A percentile compares a stretch with the other conserved stretches of the same genome.
Evolutionary conservation across 306 rosid genomes (phyloP).

Genomic region (Pachyrhizus erosus): DNA sequence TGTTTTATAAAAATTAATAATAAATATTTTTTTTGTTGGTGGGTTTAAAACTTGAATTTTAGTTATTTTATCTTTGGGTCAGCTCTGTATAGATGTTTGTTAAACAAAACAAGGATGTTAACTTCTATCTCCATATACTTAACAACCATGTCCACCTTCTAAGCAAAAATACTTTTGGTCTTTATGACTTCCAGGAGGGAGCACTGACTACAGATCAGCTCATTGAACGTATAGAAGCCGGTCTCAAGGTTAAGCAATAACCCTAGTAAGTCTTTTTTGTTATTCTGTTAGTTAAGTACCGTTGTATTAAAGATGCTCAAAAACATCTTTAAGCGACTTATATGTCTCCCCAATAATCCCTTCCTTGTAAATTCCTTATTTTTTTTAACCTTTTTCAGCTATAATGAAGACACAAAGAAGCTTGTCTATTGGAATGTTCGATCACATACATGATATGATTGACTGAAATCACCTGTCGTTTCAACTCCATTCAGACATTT

Average conservation of each 20-base stretch:
- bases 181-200: slow-evolving; percentile 74
- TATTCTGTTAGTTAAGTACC: neutral
- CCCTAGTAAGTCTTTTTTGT: slow-evolving; percentile 44
- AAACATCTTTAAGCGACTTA: slow-evolving; percentile 13
- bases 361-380: neutral
- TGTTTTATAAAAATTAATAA: too few relatives aligned
- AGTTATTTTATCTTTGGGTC: too few relatives aligned
- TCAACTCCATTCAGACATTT: slow-evolving; percentile 31
- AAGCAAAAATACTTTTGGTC: neutral
- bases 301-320: neutral
- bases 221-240: slow-evolving; percentile 68
- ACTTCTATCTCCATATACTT: neutral
- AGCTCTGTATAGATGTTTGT: slow-evolving; percentile 16
- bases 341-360: neutral
- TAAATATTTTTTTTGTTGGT: too few relatives aligned
- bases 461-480: slow-evolving; percentile 23
- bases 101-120: neutral
- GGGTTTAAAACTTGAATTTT: too few relatives aligned
- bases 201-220: slow-evolving; percentile 81
- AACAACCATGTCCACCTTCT: neutral
- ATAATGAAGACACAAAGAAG: slow-evolving; percentile 19
- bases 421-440: slow-evolving; percentile 31
- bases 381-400: slow-evolving; percentile 24
- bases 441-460: slow-evolving; percentile 13
- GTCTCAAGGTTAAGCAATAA: slow-evolving; percentile 74